A percentile compares a stretch with the other conserved stretches of the same genome.
Evolutionary conservation across 1,284 basidiomycete genomes (phyloP).

Genomic region (Ustilago esculenta): DNA sequence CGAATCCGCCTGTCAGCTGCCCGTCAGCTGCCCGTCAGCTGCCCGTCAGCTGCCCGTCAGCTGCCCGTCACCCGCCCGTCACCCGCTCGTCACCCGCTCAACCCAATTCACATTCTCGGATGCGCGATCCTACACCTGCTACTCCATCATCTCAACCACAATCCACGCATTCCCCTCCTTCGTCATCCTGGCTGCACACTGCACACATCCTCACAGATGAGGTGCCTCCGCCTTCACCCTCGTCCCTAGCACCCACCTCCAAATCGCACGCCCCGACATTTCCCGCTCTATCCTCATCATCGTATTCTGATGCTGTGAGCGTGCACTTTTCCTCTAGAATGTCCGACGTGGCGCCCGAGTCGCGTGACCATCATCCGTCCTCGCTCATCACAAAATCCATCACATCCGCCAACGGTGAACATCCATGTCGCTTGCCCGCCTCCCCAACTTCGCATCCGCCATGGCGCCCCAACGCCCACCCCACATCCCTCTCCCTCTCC

Average conservation of each 20-base stretch:
- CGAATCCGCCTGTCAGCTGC: too few species aligned
- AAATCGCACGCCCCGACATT: neutral
- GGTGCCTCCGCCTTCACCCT: neutral
- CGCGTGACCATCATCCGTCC: constrained; percentile 20
- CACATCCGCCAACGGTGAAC: neutral
- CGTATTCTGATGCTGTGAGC: constrained; percentile 9
- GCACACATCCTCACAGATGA: constrained; percentile 6
- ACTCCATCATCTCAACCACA: constrained; percentile 27
- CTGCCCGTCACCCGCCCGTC: too few species aligned
- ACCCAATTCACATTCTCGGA: too few species aligned
- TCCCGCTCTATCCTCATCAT: constrained; percentile 4
- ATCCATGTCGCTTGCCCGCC: neutral
- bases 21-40: too few species aligned
- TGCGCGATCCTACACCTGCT: too few species aligned
- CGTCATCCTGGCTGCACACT: neutral
- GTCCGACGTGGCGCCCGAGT: constrained; percentile 30
- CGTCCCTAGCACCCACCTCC: neutral
- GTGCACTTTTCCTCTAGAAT: constrained; percentile 10
- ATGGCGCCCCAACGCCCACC: neutral
- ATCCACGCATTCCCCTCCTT: neutral
- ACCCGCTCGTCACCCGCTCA: too few species aligned
- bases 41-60: too few species aligned
- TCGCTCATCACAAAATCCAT: neutral
- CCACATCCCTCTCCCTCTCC: constrained; percentile 8
- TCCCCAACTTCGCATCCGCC: neutral